Base-by-base conservation (phyloP, 768 basidiomycete species). In the Agrocybe praecox region DNA sequence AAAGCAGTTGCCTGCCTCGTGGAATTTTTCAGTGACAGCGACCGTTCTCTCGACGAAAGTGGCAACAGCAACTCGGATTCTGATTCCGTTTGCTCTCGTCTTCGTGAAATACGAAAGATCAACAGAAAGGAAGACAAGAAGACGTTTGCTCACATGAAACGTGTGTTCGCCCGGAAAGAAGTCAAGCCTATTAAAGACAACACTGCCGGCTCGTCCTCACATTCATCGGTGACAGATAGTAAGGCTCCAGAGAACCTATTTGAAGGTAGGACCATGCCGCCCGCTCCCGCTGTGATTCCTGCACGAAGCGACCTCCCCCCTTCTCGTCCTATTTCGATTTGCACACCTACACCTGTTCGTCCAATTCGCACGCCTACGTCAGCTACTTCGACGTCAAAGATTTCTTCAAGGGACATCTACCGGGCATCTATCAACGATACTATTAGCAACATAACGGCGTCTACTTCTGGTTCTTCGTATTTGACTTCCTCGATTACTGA, bases 31-130 rank as follows among this genome's bases (percentile, higher is more conserved):
- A 48, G 58, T 55, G 43, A 52, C 52, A 47, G 50, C 17, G 45
- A 57, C 53, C 22, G 42, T 50, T 52, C 47, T 24, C 60, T 59
- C 53, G 52, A 56, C 45, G 56, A 55, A 17, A 46, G 36, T n/a
- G 58, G 50, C 8, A 40, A 55, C 26, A 45, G 52, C 6, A 56
- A 57, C 15, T 48, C 55, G 5, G 58, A 56, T 32, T 42, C 45
- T 33, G 56, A 58, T 21, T 33, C 51, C n/a, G 26, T 45, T 19
- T 44, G 45, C 26, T 22, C 26, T 19, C 23, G 44, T 18, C 14
- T 46, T 10, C 23, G 24, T 21, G 34, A 40, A 14, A 22, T 52
- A 19, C 19, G 21, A 10, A 46, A 24, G 17, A 36, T n/a, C 3
- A 14, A 15, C 36, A 15, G 36, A n/a, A 12, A 40, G 12, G 36